Evolutionary conservation across 129 eudicot genomes (phyloP), one percentile per base, ranked within the genome.

Genomic region (Chrysanthemum lavandulifolium): DNA sequence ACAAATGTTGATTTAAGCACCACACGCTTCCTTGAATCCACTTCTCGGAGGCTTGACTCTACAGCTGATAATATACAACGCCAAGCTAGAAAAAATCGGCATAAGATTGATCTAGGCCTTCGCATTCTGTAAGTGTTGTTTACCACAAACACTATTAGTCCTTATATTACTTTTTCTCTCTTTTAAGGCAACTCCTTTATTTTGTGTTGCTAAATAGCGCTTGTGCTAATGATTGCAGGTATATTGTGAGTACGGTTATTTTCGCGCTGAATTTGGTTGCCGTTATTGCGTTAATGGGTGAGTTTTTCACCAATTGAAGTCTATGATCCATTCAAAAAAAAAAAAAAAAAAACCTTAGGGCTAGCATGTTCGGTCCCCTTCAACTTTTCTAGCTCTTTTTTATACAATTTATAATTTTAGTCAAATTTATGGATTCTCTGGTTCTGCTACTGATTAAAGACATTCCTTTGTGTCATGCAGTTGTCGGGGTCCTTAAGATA

Each of bases 51-150:
- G 59, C 95, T 92, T 49, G 87, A 89, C 43, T 68, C 78, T 13
- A 83, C 84, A 48, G 98, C 96, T 29, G 79, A 82, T 11, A 81
- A 83, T 78, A 85, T 92, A 40, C 67, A 78, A 67, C 82, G 83
- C 60, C 88, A 89, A 74, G 96, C 98, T 12, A 86, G 73, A 76
- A 85, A 82, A 45, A 83, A 92, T 66, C 83, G 96, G 31, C 77
- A 80, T 16, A 67, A 76, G 66, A 87, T 89, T 53, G 75, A 85
- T 62, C 79, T 80, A 25, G 98, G 85, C 33, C 85, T 89, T 47
- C 86, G 82, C 62, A 87, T 92, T 61, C 51, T 85, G 92, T 92
- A 87, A 72, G 74, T 73, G 31, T 73, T 61, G 21, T 59, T 23
- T 23, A 27, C 61, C 9, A 1, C 19, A 2, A 13, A 25, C 48